A percentile compares a stretch with the other conserved stretches of the same genome.
Conservation (phyloP, 2,329 filamentous ascomycete species). For the Lachnellula suecica region DNA sequence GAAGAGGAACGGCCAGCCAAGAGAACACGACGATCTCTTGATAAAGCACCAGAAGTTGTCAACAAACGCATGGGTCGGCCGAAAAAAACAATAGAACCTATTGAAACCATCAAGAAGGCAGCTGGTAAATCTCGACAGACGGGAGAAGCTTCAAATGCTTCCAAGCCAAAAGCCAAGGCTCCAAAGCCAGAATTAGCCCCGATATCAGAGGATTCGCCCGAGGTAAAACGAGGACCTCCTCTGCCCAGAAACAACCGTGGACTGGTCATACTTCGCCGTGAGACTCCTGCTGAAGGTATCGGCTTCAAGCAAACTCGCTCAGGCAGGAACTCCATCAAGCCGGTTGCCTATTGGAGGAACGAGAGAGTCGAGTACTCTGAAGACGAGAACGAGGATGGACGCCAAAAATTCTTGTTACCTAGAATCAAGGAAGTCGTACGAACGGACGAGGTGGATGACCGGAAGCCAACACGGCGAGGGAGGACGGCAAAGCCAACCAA, state of each 20-base stretch:
- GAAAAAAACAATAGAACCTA: conserved; percentile 23
- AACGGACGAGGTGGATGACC: conserved; percentile 58
- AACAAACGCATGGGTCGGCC: conserved; percentile 24
- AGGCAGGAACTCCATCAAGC: conserved; percentile 75
- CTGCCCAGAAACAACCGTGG: conserved; percentile 45
- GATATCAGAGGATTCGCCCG: conserved; percentile 27
- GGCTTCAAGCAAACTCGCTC: conserved; percentile 63
- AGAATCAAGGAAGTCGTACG: conserved; percentile 77
- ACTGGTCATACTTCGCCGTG: conserved; percentile 48
- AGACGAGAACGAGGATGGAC: conserved; percentile 48
- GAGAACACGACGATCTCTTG: conserved; percentile 13
- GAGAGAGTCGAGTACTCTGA: conserved; percentile 72
- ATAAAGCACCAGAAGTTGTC: conserved; percentile 21
- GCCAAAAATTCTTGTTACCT: conserved; percentile 61
- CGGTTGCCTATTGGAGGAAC: conserved; percentile 83
- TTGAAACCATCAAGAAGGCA: conserved; percentile 12
- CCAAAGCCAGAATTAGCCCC: conserved; percentile 21
- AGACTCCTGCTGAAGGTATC: conserved; percentile 38
- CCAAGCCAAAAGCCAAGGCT: conserved; percentile 14
- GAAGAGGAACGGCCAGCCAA: conserved; percentile 20
- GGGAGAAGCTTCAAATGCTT: conserved; percentile 6
- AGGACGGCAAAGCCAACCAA: conserved; percentile 37
- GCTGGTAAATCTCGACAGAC: conserved; percentile 21
- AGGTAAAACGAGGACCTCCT: conserved; percentile 32
- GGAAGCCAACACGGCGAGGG: conserved; percentile 25